Percentiles rank a stretch among this genome's conserved stretches.
Evolutionary conservation across 1,284 basidiomycete genomes (phyloP).

Genomic region (Ustilago hordei): DNA sequence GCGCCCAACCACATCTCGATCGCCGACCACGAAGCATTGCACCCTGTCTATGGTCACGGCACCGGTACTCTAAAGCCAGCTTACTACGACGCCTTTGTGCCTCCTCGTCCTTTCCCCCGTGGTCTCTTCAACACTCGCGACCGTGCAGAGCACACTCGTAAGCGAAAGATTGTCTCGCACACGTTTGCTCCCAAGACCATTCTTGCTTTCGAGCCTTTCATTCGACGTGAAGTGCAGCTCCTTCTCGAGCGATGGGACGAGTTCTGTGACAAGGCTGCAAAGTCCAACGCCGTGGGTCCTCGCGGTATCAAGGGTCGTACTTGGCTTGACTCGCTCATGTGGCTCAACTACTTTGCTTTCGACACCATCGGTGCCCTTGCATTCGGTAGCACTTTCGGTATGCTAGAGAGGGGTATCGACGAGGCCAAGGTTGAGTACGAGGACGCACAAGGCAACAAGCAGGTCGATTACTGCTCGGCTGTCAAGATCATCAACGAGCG

Average conservation of each 20-base stretch:
- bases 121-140: conserved; percentile 87
- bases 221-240: conserved; percentile 59
- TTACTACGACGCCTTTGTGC: conserved; percentile 80
- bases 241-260: conserved; percentile 64
- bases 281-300: conserved; percentile 45
- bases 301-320: conserved; percentile 58
- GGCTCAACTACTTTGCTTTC: conserved; percentile 85
- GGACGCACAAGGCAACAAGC: conserved; percentile 71
- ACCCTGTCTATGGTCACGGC: conserved; percentile 55
- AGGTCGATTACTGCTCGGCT: conserved; percentile 77
- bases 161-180: conserved; percentile 88
- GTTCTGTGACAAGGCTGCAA: conserved; percentile 52
- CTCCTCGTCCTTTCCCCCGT: conserved; percentile 67
- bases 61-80: conserved; percentile 58
- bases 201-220: conserved; percentile 61
- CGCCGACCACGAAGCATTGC: conserved; percentile 73
- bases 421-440: conserved; percentile 75
- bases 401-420: conserved; percentile 82
- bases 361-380: conserved; percentile 68
- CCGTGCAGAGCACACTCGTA: conserved; percentile 83
- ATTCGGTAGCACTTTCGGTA: conserved; percentile 78
- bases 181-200: conserved; percentile 76
- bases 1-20: conserved; percentile 88
- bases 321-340: conserved; percentile 72
- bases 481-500: conserved; percentile 88